Evolutionary conservation across 192 early-diverging fungal species (phyloP).

Genomic region (Podochytrium sp.): DNA sequence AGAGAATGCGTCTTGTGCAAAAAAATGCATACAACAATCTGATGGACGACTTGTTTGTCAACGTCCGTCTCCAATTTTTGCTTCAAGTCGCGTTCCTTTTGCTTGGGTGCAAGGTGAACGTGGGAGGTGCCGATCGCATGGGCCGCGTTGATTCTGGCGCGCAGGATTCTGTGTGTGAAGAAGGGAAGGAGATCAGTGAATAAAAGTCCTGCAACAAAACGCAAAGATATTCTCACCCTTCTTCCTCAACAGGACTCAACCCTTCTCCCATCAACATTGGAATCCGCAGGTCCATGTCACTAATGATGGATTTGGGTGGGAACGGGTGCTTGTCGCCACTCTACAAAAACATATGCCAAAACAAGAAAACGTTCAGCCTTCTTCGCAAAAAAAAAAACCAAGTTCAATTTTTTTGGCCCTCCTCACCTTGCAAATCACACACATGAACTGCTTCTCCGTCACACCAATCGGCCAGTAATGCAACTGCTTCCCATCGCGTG

Average conservation of each 20-base stretch:
- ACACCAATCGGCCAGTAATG: constrained; percentile 88
- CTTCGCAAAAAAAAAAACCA: not conserved
- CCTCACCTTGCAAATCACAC: constrained; percentile 68
- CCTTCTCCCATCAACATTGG: constrained; percentile 66
- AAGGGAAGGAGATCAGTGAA: not conserved
- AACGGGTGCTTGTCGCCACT: constrained; percentile 59
- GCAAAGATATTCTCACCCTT: constrained; percentile 32
- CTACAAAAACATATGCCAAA: constrained; percentile 30
- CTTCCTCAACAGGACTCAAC: constrained; percentile 34
- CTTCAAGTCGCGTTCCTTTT: constrained; percentile 42
- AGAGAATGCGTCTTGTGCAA: not conserved
- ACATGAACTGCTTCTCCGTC: constrained; percentile 70
- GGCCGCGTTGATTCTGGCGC: constrained; percentile 53
- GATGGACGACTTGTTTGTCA: constrained; percentile 76
- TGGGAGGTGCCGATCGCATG: constrained; percentile 64
- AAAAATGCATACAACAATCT: constrained; percentile 66
- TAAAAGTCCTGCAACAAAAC: constrained; percentile 11
- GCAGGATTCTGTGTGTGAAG: constrained; percentile 56
- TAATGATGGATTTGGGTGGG: constrained; percentile 73
- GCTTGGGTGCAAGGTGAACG: constrained; percentile 34
- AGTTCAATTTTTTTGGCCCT: not conserved
- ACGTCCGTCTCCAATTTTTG: constrained; percentile 67
- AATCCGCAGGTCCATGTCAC: constrained; percentile 66
- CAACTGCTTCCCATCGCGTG: constrained; percentile 53
- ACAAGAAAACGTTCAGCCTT: constrained; percentile 8